Base-by-base conservation (phyloP, 108 stramenopile genomes). In the Discostella stelligeroides region DNA sequence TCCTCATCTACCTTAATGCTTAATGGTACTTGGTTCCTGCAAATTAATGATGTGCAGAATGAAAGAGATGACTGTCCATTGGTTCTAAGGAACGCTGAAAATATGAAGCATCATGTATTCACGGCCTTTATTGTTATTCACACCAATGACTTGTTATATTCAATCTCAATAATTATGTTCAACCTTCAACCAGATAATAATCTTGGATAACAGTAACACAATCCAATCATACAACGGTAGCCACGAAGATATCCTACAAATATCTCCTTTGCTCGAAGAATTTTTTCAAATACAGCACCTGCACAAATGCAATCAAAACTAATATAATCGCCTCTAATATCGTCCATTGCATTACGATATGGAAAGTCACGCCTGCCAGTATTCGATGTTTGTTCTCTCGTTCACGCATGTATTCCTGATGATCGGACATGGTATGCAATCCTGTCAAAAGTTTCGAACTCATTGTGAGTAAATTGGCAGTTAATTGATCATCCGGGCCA, bases 191-290 rank as follows among this genome's bases (percentile, higher is more conserved):
- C n/a, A n/a, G n/a, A n/a, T n/a, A n/a, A n/a, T n/a, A n/a, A n/a
- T n/a, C n/a, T n/a, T n/a, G n/a, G n/a, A n/a, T n/a, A n/a, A n/a
- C n/a, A n/a, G n/a, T n/a, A n/a, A n/a, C n/a, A n/a, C n/a, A n/a
- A n/a, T n/a, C n/a, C n/a, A n/a, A n/a, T n/a, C n/a, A n/a, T n/a
- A n/a, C n/a, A n/a, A n/a, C n/a, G n/a, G 6, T 34, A 6, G 6
- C 34, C 34, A 34, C 34, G 12, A 17, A 56, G 28, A 2, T 54
- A 6, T 38, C 39, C 68, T 87, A 92, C 40, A 92, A 70, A 65
- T 92, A 92, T 59, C 86, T 54, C 69, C 75, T 75, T 53, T 83
- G 83, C 66, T 92, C 92, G 49, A 92, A 90, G 71, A 92, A 92
- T 57, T 85, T 88, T 47, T 75, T 85, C 86, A 88, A 85, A 58